Base-by-base conservation (phyloP, 768 basidiomycete species). In the Lanmaoa pseudosensibilis region DNA sequence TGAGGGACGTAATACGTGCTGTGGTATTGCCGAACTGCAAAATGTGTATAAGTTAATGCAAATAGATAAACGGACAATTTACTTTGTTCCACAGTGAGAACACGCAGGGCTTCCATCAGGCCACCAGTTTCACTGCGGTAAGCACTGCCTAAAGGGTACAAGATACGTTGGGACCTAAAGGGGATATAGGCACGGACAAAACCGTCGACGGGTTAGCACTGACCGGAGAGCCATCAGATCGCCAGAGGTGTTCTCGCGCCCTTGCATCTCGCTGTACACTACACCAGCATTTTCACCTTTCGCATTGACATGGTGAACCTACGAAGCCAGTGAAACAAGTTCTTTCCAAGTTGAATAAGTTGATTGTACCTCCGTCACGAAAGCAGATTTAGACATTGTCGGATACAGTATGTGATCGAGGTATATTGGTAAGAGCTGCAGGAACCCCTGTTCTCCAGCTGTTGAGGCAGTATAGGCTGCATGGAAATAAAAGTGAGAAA, bases 41-140 rank as follows among this genome's bases (percentile, higher is more conserved):
- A 39, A 34, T 56, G 39, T 38, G 25, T 23, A n/a, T 72, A 36
- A 73, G 65, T 47, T 15, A 7, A 43, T 46, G 52, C 27, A 43
- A 38, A 45, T 53, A 25, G 51, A 32, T 32, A 40, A 58, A 44
- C 30, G 58, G 6, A 32, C 5, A 21, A 61, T 75, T 67, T 72
- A 95, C 94, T 97, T 79, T 97, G 87, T 61, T 97, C 87, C 23
- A 93, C 86, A 2, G 85, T 88, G 57, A 99, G 77, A 15, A 86
- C 82, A 25, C 97, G 83, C 25, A 99, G 75, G 2, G 92, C 92
- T 58, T 91, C 86, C 92, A 98, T 94, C 37, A 98, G 74, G 27
- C 97, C 97, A 21, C 97, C 97, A 0, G 95, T 98, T 79, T 99
- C 97, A 62, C 93, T 95, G 27, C 95, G 83, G 67, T 98, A 97